Base-by-base conservation (phyloP, 345 rosid species). In the Hibiscus tridactylites region DNA sequence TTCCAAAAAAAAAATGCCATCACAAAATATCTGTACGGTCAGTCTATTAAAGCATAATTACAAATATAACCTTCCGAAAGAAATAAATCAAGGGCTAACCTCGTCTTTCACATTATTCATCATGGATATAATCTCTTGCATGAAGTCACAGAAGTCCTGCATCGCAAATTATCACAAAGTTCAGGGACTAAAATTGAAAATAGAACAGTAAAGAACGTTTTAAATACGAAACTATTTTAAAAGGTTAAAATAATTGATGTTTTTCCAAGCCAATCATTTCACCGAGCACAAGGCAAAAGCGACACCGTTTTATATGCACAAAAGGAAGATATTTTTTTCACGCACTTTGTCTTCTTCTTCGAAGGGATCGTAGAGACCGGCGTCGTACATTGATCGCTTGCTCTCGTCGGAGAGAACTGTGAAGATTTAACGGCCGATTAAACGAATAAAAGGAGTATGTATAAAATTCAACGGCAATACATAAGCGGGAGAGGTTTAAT, bases 61-160 rank as follows among this genome's bases (percentile, higher is more conserved):
- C 24, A 78, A 65, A 53, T 24, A 0, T 6, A 12, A 46, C 57
- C 37, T 60, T 9, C 33, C 29, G 42, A 47, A 49, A 31, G n/a
- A 2, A 0, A 28, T 0, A 15, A 1, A 7, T 26, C 5, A 61
- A 13, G 29, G 68, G 24, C 13, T 11, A 72, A 89, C 97, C 93
- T 91, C 93, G 75, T 83, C 91, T 77, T 91, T 86, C 60, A 88
- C 91, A 80, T 79, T 88, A 84, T 84, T 83, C 98, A 93, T 89
- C 96, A 93, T 85, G 7, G 92, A 81, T 68, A 93, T 57, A 97
- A 93, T 89, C 84, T 21, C 24, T 21, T 89, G 88, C 96, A 93
- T 89, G 65, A 93, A 91, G 26, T 80, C 94, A 26, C 90, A 83
- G 57, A 93, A 91, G 26, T 85, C 97, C 98, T 93, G 87, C 2